Evolutionary conservation across 371 early-diverging fungal genomes (phyloP).

Genomic region (Vittaforma corneae): DNA sequence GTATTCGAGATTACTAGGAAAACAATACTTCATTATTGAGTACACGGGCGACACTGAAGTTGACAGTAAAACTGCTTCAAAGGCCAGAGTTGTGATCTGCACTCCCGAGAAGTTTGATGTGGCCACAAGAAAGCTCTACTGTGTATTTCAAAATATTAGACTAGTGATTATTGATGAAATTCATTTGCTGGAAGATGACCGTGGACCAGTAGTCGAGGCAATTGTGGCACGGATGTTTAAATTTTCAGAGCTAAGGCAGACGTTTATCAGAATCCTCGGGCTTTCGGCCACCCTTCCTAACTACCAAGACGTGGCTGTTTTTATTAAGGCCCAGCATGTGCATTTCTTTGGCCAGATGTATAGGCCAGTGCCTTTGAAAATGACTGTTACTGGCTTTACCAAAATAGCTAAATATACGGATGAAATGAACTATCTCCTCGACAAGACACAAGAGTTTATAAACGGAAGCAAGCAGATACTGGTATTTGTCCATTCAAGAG

Average conservation of each 20-base stretch:
- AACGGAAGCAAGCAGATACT: slow-evolving; percentile 74
- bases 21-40: slow-evolving; percentile 73
- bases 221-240: slow-evolving; percentile 83
- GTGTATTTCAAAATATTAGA: slow-evolving; percentile 64
- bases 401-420: slow-evolving; percentile 51
- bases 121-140: slow-evolving; percentile 74
- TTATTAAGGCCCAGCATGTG: slow-evolving; percentile 76
- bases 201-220: slow-evolving; percentile 92
- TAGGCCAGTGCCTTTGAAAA: slow-evolving; percentile 64
- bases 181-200: slow-evolving; percentile 90
- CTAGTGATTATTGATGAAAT: slow-evolving; percentile 96
- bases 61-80: slow-evolving; percentile 77
- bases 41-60: slow-evolving; percentile 91
- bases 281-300: slow-evolving; percentile 96
- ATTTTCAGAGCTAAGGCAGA: slow-evolving; percentile 73
- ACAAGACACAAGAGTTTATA: slow-evolving; percentile 49
- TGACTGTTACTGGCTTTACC: slow-evolving; percentile 62
- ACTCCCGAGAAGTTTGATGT: slow-evolving; percentile 99
- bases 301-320: slow-evolving; percentile 83
- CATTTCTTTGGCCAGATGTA: slow-evolving; percentile 82
- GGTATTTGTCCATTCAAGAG: slow-evolving; percentile 90
- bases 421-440: slow-evolving; percentile 40
- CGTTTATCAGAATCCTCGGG: slow-evolving; percentile 80
- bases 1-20: slow-evolving; percentile 68
- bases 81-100: slow-evolving; percentile 87